Evolutionary conservation across 305 asterid genomes (phyloP), one percentile per base, ranked within the genome.

Genomic region (Withania somnifera): DNA sequence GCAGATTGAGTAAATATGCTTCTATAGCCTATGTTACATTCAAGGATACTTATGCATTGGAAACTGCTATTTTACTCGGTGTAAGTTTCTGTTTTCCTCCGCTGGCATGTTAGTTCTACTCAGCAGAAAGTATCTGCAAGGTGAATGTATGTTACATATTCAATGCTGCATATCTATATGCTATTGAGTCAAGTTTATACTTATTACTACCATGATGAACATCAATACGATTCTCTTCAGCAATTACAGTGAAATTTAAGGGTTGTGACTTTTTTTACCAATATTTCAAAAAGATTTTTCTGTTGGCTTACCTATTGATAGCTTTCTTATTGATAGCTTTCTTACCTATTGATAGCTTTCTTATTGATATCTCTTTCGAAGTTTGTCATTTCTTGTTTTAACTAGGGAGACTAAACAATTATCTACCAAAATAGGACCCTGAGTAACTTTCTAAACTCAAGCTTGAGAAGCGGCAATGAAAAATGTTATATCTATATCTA

Each of bases 11-110:
- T 85, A 88, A 81, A 51, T 86, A 83, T 40, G 82, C 83, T n/a
- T 86, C 91, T 78, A 82, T 78, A 54, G 93, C 95, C 2, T 83
- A 87, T 40, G 87, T 91, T 36, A 86, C 89, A 19, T 91, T 91
- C 79, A 88, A 84, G 67, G 91, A 90, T 84, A 88, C 86, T 86
- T 85, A 89, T 83, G 89, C 93, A 7, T 86, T 91, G 85, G 88
- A 91, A 86, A 88, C 85, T 50, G 94, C 93, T n/a, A 82, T 87
- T 52, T 84, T 88, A 84, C 91, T 91, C 84, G 85, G 84, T 80
- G 94, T 91, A 88, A 83, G 92, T 68, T 85, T 84, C 81, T 60
- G 28, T 17, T 34, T 51, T 14, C 24, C 79, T 73, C 40, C 0
- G 6, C 34, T 14, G 7, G 47, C 4, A 73, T 17, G 6, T 47